Base-by-base conservation (phyloP, 352 stramenopile genomes). In the Phytophthora pistaciae region DNA sequence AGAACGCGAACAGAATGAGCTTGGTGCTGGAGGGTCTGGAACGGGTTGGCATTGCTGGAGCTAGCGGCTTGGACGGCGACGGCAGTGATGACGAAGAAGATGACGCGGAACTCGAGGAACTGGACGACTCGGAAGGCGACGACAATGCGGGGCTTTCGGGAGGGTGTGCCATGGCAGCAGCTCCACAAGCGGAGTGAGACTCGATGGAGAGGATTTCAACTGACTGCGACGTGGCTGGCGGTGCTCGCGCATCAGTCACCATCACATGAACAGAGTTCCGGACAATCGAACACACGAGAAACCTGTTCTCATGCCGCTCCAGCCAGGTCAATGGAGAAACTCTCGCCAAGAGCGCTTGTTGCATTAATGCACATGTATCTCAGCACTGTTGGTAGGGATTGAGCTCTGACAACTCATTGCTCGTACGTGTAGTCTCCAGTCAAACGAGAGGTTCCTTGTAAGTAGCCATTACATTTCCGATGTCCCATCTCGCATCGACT, bases 11-110 rank as follows among this genome's bases (percentile, higher is more conserved):
- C 10, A 74, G 27, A 49, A 63, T 50, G 25, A 53, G 36, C 46
- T 78, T 78, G 61, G 44, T 62, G 4, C 40, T 60, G 25, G 29
- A n/a, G n/a, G 71, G 52, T 31, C 53, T 16, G 21, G 38, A n/a
- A 5, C 1, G 4, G 23, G 16, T n/a, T 48, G 50, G 25, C 7
- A 27, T 36, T 31, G 29, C 20, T 29, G 59, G 46, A 11, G 31
- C 20, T 11, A 23, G 46, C n/a, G 14, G 38, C 52, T 56, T 44
- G 18, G 49, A 55, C 46, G 16, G 54, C 2, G 29, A 48, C 8
- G 44, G 16, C 44, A 25, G 44, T 27, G 44, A 18, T 13, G 44
- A 25, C 9, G 49, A 33, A 11, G 21, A 33, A 20, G 46, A 53
- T 53, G 10, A 23, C 21, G 53, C 63, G 13, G 40, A 63, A 36